phyloP scores from a whole-genome alignment of 1,139 yeast genomes.

The Hanseniaspora sp. region DNA sequence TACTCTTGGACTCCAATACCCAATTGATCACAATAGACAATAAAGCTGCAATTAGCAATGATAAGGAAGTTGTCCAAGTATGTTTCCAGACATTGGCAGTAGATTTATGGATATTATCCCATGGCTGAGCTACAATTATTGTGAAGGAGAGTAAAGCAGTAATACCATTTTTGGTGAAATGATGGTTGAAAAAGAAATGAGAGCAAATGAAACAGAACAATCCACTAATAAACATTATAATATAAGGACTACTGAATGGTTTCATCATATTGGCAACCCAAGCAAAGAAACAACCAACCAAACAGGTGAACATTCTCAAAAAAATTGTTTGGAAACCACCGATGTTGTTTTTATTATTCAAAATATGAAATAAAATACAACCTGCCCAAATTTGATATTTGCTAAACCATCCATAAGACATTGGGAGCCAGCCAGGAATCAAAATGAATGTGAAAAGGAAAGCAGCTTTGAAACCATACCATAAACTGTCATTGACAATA shows the following conservation, averaged over 20 bases:
- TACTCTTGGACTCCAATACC: constrained; percentile 42
- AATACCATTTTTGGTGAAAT: constrained; percentile 36
- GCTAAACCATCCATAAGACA: constrained; percentile 35
- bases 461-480: constrained; percentile 36
- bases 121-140: constrained; percentile 31
- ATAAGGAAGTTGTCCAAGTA: constrained; percentile 35
- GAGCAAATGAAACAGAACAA: constrained; percentile 31
- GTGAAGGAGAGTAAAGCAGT: constrained; percentile 36
- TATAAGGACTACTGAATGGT: constrained; percentile 33
- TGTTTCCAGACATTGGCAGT: constrained; percentile 29
- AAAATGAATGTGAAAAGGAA: constrained; percentile 32
- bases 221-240: constrained; percentile 34
- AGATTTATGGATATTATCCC: constrained; percentile 17
- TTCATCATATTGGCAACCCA: constrained; percentile 36
- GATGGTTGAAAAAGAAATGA: constrained; percentile 29
- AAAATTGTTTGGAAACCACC: constrained; percentile 34
- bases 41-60: constrained; percentile 34
- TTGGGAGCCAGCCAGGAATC: constrained; percentile 36
- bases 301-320: constrained; percentile 30
- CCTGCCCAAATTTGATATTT: constrained; percentile 37
- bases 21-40: constrained; percentile 35
- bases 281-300: constrained; percentile 39
- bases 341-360: constrained; percentile 36
- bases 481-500: constrained; percentile 33
- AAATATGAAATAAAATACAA: constrained; percentile 32